Conservation (phyloP, 1,284 basidiomycete species). For the Heterobasidion occidentale region DNA sequence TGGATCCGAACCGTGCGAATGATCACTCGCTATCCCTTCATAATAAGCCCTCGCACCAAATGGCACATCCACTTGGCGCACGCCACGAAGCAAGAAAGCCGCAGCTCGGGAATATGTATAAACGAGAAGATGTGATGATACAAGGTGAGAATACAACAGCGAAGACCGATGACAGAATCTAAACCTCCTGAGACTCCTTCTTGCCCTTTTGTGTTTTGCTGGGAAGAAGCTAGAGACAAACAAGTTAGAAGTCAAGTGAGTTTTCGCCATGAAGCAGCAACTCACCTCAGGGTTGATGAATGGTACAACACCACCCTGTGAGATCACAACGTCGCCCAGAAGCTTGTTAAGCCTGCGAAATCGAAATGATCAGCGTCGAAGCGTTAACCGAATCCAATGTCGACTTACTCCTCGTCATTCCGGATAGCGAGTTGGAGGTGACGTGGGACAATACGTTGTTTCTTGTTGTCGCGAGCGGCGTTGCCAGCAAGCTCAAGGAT, state of each 20-base stretch:
- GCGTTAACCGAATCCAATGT: not conserved
- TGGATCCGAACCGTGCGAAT: no score
- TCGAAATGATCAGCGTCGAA: not conserved
- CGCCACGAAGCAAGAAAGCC: not conserved
- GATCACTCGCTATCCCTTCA: no score
- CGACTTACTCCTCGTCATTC: slow-evolving; percentile 73
- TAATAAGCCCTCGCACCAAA: no score
- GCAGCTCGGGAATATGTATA: not conserved
- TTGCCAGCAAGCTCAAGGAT: slow-evolving; percentile 75
- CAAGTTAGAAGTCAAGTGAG: not conserved
- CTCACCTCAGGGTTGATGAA: slow-evolving; percentile 36
- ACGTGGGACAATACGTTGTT: slow-evolving; percentile 89
- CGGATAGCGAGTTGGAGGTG: slow-evolving; percentile 88
- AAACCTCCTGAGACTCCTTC: not conserved
- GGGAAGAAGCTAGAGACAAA: not conserved
- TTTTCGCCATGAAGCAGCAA: not conserved
- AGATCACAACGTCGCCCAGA: slow-evolving; percentile 82
- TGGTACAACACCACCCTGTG: slow-evolving; percentile 87
- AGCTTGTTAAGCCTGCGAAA: slow-evolving; percentile 55
- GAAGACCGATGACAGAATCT: not conserved
- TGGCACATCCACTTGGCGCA: not conserved
- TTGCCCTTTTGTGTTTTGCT: not conserved
- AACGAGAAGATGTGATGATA: not conserved
- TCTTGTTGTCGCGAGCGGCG: slow-evolving; percentile 62
- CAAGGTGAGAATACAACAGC: not conserved